Evolutionary conservation across 352 stramenopile species (phyloP).

Genomic region (Phytophthora kernoviae): DNA sequence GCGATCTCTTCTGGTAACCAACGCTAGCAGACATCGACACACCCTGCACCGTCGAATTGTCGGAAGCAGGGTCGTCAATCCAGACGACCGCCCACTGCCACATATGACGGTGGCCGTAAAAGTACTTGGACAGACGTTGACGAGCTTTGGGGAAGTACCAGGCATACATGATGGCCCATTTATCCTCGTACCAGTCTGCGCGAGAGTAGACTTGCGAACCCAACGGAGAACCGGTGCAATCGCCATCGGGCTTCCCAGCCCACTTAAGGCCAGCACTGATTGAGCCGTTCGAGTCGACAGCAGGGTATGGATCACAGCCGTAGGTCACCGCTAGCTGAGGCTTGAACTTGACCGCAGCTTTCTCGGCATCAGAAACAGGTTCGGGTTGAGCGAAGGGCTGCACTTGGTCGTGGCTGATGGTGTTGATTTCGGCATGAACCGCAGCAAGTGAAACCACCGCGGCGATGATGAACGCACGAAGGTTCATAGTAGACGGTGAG

Average conservation of each 20-base stretch:
- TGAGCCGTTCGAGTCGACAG: slow-evolving; percentile 30
- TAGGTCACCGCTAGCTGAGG: slow-evolving; percentile 32
- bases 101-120: slow-evolving; percentile 39
- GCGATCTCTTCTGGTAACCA: slow-evolving; percentile 28
- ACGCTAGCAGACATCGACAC: slow-evolving; percentile 32
- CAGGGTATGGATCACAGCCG: slow-evolving; percentile 39
- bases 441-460: slow-evolving; percentile 9
- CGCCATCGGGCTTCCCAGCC: slow-evolving; percentile 23
- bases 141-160: slow-evolving; percentile 51
- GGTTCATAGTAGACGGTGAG: slow-evolving; percentile 11
- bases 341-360: slow-evolving; percentile 18
- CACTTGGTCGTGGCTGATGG: slow-evolving; percentile 28
- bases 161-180: slow-evolving; percentile 34
- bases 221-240: slow-evolving; percentile 24
- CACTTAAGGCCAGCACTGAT: slow-evolving; percentile 36
- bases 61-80: slow-evolving; percentile 28
- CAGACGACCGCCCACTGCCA: slow-evolving; percentile 51
- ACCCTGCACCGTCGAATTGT: slow-evolving; percentile 26
- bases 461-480: slow-evolving; percentile 19
- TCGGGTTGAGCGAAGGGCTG: slow-evolving; percentile 18
- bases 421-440: slow-evolving; percentile 16
- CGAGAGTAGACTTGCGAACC: slow-evolving; percentile 35
- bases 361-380: slow-evolving; percentile 12
- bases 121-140: slow-evolving; percentile 11
- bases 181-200: slow-evolving; percentile 23